Evolutionary conservation across 1,139 yeast genomes (phyloP).

Genomic region (Magnusiomyces clavatus): DNA sequence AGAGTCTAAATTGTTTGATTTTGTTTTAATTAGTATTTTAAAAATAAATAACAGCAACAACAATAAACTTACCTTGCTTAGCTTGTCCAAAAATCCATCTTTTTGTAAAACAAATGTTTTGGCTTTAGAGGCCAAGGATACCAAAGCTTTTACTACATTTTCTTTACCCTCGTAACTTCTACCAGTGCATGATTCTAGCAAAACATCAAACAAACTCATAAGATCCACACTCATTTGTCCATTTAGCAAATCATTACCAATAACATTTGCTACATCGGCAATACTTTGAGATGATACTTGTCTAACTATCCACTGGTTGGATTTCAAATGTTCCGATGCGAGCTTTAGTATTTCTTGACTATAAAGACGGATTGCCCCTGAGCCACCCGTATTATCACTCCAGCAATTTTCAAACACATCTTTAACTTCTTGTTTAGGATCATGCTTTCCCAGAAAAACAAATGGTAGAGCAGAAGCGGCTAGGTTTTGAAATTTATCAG

Average conservation of each 20-base stretch:
- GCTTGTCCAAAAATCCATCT: constrained; percentile 1
- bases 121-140: constrained; percentile 44
- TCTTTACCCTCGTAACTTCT: constrained; percentile 90
- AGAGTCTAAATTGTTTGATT: constrained; percentile 44
- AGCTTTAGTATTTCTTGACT: constrained; percentile 59
- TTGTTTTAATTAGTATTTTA: constrained; percentile 2
- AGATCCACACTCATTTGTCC: constrained; percentile 8
- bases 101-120: constrained; percentile 9
- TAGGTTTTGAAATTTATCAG: constrained; percentile 57
- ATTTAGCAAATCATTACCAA: constrained; percentile 12
- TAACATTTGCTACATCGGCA: constrained; percentile 47
- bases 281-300: constrained; percentile 66
- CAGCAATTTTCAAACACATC: constrained; percentile 57
- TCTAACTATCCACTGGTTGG: constrained; percentile 54
- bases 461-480: constrained; percentile 68
- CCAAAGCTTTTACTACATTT: constrained; percentile 59
- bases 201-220: constrained; percentile 42
- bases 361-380: constrained; percentile 63
- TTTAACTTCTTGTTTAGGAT: constrained; percentile 42
- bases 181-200: constrained; percentile 62
- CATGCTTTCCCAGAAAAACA: constrained; percentile 72
- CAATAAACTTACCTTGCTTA: constrained; percentile 2
- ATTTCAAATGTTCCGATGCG: constrained; percentile 40
- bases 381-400: constrained; percentile 73
- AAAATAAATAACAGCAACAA: not conserved